phyloP scores from a whole-genome alignment of 164 flowering plant species.

The Cinnamomum micranthum region DNA sequence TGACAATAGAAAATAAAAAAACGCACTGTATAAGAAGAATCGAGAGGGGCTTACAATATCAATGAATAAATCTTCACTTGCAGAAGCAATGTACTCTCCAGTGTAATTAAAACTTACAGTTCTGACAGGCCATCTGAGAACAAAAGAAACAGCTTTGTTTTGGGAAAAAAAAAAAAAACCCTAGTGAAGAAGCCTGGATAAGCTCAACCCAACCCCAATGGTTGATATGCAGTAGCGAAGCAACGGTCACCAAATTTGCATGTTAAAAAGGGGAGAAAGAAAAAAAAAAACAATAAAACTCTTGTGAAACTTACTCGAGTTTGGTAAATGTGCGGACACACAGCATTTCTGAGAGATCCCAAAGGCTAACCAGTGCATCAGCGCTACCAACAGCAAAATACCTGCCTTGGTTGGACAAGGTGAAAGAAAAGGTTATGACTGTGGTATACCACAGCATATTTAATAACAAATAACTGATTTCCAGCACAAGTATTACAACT shows the following conservation, averaged over 20 bases:
- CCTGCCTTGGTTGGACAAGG: constrained; percentile 31
- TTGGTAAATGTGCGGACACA: constrained; percentile 93
- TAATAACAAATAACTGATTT: not conserved
- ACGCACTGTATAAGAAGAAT: not conserved
- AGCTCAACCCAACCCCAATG: not conserved
- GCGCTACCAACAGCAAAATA: constrained; percentile 99
- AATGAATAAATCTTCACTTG: constrained; percentile 93
- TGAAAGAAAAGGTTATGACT: not conserved
- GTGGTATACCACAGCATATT: not conserved
- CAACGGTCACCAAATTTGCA: not conserved
- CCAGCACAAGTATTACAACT: too few relatives aligned
- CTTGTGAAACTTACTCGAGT: constrained; percentile 68
- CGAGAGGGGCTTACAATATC: constrained; percentile 61
- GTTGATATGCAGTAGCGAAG: not conserved
- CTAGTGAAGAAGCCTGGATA: not conserved
- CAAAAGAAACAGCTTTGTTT: not conserved
- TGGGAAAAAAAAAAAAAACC: too few relatives aligned
- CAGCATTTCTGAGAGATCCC: constrained; percentile 94
- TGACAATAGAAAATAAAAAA: not conserved
- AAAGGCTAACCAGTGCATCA: constrained; percentile 96
- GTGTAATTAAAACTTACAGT: constrained; percentile 92
- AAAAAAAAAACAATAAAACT: not conserved
- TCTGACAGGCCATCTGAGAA: constrained; percentile 89
- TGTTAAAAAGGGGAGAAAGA: not conserved
- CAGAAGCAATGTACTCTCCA: constrained; percentile 93